Evolutionary conservation across 768 basidiomycete genomes (phyloP), one percentile per base, ranked within the genome.

Genomic region (Cystobasidiopsis lactophilus): DNA sequence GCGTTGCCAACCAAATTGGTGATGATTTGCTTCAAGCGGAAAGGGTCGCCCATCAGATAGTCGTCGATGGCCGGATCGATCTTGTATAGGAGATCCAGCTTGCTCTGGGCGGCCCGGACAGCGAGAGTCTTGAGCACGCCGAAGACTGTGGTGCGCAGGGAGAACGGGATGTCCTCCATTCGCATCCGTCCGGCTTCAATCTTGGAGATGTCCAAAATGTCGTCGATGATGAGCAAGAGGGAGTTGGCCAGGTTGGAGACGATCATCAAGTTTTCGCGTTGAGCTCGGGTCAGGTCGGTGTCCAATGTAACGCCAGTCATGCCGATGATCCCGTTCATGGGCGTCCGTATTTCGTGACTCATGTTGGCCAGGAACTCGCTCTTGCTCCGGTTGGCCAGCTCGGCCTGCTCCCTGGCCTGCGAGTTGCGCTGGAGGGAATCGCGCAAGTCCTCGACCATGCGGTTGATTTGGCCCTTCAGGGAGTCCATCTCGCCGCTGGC

Each of bases 111-210:
- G 2, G 91, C 93, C 43, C 89, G 88, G 48, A 95, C 88, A 61
- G 95, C 89, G 53, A 98, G 75, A 0, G 91, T 96, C 70, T 98
- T 98, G 63, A 96, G 75, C 56, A 96, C 93, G 27, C 86, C 85
- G 62, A 95, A 96, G 39, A 95, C 85, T 2, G 85, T 91, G 60
- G 86, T 80, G n/a, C 93, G 82, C 27, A 95, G 74, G 10, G 89
- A 95, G 69, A 91, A 98, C 2, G 89, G 81, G n/a, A 95, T 91
- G 27, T 85, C 80, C 69, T 98, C 93, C 82, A 98, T 93, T 2
- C 88, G 96, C 93, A 98, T 98, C 13, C 91, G 82, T 41, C 93
- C 93, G 38, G 91, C 93, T 68, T 98, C 93, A 63, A 96, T 96
- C 76, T 98, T 98, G 18, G 89, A 95, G 58, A 96, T 96, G 73